phyloP scores from a whole-genome alignment of 2,329 filamentous ascomycete species.

The Chalara sp. region DNA sequence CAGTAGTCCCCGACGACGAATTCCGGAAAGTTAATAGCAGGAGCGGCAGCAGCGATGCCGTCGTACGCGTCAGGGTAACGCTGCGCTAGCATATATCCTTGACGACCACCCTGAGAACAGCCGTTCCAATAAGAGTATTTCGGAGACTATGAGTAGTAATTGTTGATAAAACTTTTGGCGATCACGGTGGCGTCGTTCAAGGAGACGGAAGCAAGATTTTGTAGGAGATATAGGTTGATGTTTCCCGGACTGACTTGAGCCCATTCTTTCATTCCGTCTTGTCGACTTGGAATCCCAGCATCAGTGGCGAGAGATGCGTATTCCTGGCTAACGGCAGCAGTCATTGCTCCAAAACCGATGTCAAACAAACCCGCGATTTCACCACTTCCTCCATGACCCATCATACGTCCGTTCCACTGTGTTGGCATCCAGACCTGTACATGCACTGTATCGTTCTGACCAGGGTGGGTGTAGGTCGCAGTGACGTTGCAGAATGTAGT shows the following conservation, averaged over 20 bases:
- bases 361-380: constrained; percentile 15
- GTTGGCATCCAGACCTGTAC: constrained; percentile 23
- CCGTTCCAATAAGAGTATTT: constrained; percentile 32
- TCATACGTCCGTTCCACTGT: constrained; percentile 25
- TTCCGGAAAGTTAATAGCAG: constrained; percentile 28
- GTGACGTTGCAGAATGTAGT: neutral
- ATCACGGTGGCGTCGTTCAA: constrained; percentile 29
- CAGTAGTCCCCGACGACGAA: constrained; percentile 4
- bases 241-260: constrained; percentile 9
- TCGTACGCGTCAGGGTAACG: constrained; percentile 31
- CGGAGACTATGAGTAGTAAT: constrained; percentile 28
- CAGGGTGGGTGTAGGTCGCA: constrained; percentile 19
- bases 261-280: constrained; percentile 1
- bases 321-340: constrained; percentile 23
- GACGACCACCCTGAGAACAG: constrained; percentile 31
- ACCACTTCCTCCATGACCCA: constrained; percentile 4
- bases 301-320: constrained; percentile 10
- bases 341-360: constrained; percentile 18
- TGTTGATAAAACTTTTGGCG: constrained; percentile 26
- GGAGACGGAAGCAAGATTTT: constrained; percentile 32
- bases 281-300: neutral
- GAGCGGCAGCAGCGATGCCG: constrained; percentile 32
- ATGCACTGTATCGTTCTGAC: constrained; percentile 15
- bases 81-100: constrained; percentile 32
- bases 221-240: constrained; percentile 19